Base-by-base conservation (phyloP, 2,329 filamentous ascomycete genomes). In the Pseudovirgaria hyperparasitica region DNA sequence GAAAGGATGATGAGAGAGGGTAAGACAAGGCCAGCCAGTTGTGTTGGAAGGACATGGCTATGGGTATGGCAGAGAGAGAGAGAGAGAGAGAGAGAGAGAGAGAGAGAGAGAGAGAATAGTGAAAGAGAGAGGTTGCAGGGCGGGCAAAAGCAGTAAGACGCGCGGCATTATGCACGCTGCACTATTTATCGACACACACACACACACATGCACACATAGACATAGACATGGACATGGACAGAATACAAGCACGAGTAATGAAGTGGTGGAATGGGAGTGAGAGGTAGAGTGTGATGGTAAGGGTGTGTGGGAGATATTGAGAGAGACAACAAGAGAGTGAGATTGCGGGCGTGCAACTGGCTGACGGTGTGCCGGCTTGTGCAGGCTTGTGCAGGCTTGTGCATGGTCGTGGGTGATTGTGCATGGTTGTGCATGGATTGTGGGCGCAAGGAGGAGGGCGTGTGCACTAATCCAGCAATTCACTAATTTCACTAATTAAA, bases 81-180 rank as follows among this genome's bases (percentile, higher is more conserved):
- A 9, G 9, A 20, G 19, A n/a, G 16, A 16, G 16, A 23, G 13
- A 18, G 16, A 16, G 18, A 16, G 19, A 17, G 25, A 9, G 9
- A 9, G 13, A 24, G n/a, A n/a, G n/a, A n/a, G n/a, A n/a, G n/a
- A n/a, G n/a, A n/a, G n/a, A n/a, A n/a, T n/a, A n/a, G n/a, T n/a
- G n/a, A n/a, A n/a, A n/a, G n/a, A 9, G 9, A 24, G 9, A 9
- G 34, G 35, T 31, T 37, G 36, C 34, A 32, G 36, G 26, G 28
- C 26, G 34, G 35, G 36, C 44, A 46, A 48, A 41, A 35, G 46
- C 46, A 43, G 48, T 46, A 44, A 38, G 45, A 42, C 45, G 40
- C 42, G 47, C 44, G 45, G 49, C 50, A 52, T 46, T 48, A 49
- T 41, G 39, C 39, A 37, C 38, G 36, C 40, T 42, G 43, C 43